Evolutionary conservation across 2,329 filamentous ascomycete species (phyloP).

Genomic region (Diaporthe australafricana): DNA sequence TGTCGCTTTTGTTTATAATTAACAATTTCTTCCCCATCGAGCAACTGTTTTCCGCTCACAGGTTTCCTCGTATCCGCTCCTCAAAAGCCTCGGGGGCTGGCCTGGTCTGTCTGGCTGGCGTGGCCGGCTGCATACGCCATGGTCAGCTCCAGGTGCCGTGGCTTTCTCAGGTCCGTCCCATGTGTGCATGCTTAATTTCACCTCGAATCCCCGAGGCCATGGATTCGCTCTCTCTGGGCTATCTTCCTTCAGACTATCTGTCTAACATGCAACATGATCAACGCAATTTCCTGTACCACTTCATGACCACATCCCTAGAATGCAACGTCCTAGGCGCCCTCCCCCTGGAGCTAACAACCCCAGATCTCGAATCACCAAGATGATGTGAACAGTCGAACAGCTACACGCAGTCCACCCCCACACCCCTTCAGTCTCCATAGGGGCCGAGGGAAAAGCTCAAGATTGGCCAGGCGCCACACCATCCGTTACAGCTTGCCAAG

Average conservation of each 20-base stretch:
- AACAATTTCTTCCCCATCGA: constrained; percentile 10
- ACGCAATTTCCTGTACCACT: constrained; percentile 17
- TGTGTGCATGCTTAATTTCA: constrained; percentile 15
- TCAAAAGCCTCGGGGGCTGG: not conserved
- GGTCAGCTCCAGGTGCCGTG: constrained; percentile 7
- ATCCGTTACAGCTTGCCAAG: constrained; percentile 23
- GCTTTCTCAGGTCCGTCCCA: constrained; percentile 24
- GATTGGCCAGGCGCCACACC: constrained; percentile 8
- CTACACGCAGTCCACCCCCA: not conserved
- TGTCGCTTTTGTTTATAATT: constrained; percentile 25
- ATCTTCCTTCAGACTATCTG: constrained; percentile 2
- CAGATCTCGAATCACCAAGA: constrained; percentile 9
- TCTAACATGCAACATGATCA: constrained; percentile 1
- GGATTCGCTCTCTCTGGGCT: not conserved
- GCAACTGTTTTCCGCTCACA: not conserved
- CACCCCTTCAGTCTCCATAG: not conserved
- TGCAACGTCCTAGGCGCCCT: constrained; percentile 16
- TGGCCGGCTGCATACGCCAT: not conserved
- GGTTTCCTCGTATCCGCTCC: not conserved
- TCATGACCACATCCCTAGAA: not conserved
- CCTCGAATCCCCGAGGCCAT: constrained; percentile 13
- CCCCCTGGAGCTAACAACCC: not conserved
- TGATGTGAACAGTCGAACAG: not conserved
- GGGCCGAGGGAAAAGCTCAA: not conserved
- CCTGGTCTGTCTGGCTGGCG: not conserved